Conservation (phyloP, 2,329 filamentous ascomycete species). For the Didymella sp. region DNA sequence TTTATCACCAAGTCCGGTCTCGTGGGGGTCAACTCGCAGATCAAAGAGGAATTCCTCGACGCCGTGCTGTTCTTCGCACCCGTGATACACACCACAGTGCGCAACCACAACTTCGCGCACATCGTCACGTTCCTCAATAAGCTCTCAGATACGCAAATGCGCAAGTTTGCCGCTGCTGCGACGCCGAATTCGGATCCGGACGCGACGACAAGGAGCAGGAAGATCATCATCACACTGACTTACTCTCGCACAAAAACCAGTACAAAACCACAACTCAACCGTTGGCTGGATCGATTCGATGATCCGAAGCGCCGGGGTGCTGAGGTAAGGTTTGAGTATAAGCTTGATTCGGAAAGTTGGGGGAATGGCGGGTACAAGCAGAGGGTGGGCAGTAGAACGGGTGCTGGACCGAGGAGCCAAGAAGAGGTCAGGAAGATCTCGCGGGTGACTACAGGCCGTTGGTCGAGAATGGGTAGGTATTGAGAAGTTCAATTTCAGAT, state of each 20-base stretch:
- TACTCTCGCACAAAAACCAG: constrained; percentile 14
- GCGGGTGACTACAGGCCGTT: neutral
- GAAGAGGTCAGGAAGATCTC: constrained; percentile 3
- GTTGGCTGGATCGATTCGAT: constrained; percentile 22
- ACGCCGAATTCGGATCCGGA: neutral
- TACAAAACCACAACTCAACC: constrained; percentile 18
- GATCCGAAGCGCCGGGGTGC: constrained; percentile 11
- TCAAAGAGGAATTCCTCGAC: constrained; percentile 23
- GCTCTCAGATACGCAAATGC: constrained; percentile 22
- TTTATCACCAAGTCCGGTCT: constrained; percentile 23
- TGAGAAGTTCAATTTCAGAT: neutral
- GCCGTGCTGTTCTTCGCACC: constrained; percentile 24
- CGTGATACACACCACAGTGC: constrained; percentile 20
- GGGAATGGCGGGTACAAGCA: constrained; percentile 5
- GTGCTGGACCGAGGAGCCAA: constrained; percentile 1
- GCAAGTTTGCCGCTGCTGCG: neutral
- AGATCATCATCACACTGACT: constrained; percentile 6
- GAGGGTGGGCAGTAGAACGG: neutral
- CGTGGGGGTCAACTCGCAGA: constrained; percentile 20
- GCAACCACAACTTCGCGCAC: constrained; percentile 28
- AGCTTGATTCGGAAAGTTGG: constrained; percentile 1
- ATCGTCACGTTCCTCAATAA: constrained; percentile 28
- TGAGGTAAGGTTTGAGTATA: constrained; percentile 19
- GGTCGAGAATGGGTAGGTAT: neutral
- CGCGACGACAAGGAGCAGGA: neutral